Conservation (phyloP, 1,284 basidiomycete species). For the Mycena citricolor region DNA sequence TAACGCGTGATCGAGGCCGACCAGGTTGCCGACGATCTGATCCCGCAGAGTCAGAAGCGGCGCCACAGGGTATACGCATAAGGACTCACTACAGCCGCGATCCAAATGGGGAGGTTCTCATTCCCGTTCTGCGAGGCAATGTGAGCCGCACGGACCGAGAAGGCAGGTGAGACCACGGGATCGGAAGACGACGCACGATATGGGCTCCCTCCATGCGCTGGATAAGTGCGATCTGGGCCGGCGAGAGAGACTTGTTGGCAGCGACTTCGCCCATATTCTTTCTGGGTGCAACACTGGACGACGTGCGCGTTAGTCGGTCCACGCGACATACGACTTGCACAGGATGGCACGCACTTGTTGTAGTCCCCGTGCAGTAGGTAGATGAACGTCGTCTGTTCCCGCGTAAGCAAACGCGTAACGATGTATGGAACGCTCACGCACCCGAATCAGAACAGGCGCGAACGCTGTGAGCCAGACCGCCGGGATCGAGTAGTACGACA, state of each 20-base stretch:
- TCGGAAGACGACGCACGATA: conserved; percentile 24
- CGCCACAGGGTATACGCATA: neutral
- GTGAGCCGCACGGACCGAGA: neutral
- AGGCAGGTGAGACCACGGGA: neutral
- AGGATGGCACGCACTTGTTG: conserved; percentile 33
- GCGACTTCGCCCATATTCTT: conserved; percentile 26
- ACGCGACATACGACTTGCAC: neutral
- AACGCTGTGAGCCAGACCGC: conserved; percentile 36
- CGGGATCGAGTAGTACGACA: conserved; percentile 43
- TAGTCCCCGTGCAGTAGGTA: conserved; percentile 28
- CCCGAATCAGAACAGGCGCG: conserved; percentile 35
- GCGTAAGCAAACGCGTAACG: neutral
- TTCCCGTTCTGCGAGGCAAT: conserved; percentile 33
- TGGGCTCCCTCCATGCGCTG: conserved; percentile 40
- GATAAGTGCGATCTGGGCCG: conserved; percentile 30
- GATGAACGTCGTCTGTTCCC: conserved; percentile 28
- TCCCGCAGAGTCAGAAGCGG: neutral
- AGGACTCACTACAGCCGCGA: conserved; percentile 34
- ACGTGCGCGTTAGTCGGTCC: neutral
- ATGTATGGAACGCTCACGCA: conserved; percentile 5
- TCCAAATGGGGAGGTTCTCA: conserved; percentile 38
- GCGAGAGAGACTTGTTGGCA: conserved; percentile 27
- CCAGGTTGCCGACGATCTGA: conserved; percentile 35
- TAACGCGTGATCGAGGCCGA: conserved; percentile 31
- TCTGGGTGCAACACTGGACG: conserved; percentile 33